These are phyloP conservation scores for Phascolomyces articulosus DNA, from an alignment of 371 early-diverging fungal species.

Conservation along the genomic window DNA sequence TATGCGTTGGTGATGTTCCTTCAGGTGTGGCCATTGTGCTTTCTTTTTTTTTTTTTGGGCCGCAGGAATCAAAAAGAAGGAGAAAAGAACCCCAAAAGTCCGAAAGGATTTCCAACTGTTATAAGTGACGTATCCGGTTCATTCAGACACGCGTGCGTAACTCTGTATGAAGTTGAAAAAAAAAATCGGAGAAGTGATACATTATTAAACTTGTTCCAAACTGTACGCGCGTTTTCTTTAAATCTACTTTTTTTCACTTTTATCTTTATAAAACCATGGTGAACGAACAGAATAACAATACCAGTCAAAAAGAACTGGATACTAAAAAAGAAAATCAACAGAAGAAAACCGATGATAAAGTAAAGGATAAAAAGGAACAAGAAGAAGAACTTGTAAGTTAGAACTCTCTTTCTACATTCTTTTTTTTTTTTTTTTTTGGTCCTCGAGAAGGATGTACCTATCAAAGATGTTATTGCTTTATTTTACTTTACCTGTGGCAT, in stretches of 20 bases:
- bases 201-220: not conserved
- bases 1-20: not conserved
- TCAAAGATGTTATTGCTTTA: too few relatives aligned
- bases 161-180: too few relatives aligned
- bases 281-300: constrained; percentile 20
- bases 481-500: too few relatives aligned
- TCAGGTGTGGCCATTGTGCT: not conserved
- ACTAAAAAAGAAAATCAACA: constrained; percentile 16
- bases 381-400: constrained; percentile 52
- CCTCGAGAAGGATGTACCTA: too few relatives aligned
- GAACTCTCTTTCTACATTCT: too few relatives aligned
- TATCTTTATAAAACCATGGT: constrained; percentile 18
- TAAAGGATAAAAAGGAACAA: constrained; percentile 49
- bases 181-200: not conserved
- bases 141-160: too few relatives aligned
- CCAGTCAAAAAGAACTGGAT: constrained; percentile 14
- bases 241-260: not conserved
- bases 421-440: too few relatives aligned
- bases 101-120: too few relatives aligned
- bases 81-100: not conserved
- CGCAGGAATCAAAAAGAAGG: not conserved
- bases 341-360: constrained; percentile 29
- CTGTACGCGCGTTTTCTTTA: constrained; percentile 3
- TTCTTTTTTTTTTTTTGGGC: too few relatives aligned
- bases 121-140: not conserved